A percentile compares a stretch with the other conserved stretches of the same genome.
Evolutionary conservation across 192 early-diverging fungal species (phyloP).

Genomic region (Dissophora globulifera): DNA sequence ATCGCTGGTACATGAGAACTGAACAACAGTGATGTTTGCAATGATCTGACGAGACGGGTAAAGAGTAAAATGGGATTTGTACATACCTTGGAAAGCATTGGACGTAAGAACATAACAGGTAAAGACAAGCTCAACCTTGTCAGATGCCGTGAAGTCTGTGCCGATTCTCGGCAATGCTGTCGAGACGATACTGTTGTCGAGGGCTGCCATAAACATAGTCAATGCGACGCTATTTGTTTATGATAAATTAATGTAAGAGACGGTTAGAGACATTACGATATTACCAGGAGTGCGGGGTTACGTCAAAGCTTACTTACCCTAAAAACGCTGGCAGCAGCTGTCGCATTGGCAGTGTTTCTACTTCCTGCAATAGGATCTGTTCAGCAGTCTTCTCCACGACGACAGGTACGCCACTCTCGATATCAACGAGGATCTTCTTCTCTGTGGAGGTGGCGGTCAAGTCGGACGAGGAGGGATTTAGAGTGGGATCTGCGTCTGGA

Average conservation of each 20-base stretch:
- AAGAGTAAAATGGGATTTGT: not conserved
- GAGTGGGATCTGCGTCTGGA: not conserved
- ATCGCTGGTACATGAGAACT: too few species aligned
- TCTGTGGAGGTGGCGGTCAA: not conserved
- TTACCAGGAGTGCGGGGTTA: too few species aligned
- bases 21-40: too few species aligned
- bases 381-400: conserved; percentile 26
- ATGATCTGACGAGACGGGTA: not conserved
- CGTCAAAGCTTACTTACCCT: conserved; percentile 37
- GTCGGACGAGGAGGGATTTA: not conserved
- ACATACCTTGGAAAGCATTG: conserved; percentile 48
- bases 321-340: conserved; percentile 44
- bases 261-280: too few species aligned
- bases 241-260: too few species aligned
- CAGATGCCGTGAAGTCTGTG: conserved; percentile 37
- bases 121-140: conserved; percentile 48
- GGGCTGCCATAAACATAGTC: conserved; percentile 66
- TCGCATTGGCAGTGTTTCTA: conserved; percentile 35
- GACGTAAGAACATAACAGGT: conserved; percentile 50
- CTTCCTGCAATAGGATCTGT: conserved; percentile 36
- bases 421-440: not conserved
- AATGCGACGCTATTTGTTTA: conserved; percentile 37
- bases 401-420: conserved; percentile 11
- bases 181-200: conserved; percentile 72
- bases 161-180: conserved; percentile 70